phyloP scores from a whole-genome alignment of 305 asterid genomes.

The Caryopteris hybrid region DNA sequence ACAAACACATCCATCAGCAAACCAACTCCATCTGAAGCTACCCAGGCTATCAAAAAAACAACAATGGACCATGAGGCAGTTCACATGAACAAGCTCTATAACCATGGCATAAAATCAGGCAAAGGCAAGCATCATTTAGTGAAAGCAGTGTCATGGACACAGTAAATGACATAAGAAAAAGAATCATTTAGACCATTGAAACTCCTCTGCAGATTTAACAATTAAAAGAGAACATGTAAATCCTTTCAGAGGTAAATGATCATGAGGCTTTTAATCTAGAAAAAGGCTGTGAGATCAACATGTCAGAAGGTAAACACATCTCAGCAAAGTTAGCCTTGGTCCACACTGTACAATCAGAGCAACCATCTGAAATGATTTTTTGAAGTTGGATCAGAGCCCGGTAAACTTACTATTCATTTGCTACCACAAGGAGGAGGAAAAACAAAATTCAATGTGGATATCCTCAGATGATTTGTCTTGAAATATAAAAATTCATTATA shows the following conservation, averaged over 20 bases:
- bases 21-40: background rate
- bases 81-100: background rate
- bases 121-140: background rate
- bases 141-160: background rate
- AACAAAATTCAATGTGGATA: slow-evolving; percentile 2
- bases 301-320: background rate
- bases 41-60: background rate
- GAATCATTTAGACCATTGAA: background rate
- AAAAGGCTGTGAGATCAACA: background rate
- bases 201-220: background rate
- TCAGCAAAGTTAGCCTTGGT: background rate
- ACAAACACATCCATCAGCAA: slow-evolving; percentile 4
- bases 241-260: background rate
- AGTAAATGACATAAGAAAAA: background rate
- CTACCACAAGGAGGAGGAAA: background rate
- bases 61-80: background rate
- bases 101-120: background rate
- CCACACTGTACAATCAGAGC: background rate
- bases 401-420: background rate
- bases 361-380: background rate
- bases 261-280: background rate
- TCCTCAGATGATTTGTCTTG: background rate
- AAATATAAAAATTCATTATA: slow-evolving; percentile 7
- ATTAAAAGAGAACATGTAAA: background rate
- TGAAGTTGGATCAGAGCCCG: background rate